These are phyloP conservation scores for Aspergillus egyptiacus DNA, from an alignment of 495 filamentous ascomycete genomes.

Conservation along the genomic window DNA sequence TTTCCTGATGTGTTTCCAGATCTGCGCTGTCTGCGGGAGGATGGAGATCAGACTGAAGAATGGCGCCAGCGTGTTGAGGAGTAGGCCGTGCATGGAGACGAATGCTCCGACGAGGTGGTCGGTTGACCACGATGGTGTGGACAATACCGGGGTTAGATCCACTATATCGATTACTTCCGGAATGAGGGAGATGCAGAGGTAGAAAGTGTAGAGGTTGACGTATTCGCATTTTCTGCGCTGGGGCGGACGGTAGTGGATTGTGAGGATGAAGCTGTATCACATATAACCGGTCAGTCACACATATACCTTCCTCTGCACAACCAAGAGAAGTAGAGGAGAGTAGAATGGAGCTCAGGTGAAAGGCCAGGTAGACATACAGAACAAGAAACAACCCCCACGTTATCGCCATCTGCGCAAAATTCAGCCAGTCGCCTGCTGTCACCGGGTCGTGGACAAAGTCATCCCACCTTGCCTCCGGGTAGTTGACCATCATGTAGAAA, in stretches of 20 bases:
- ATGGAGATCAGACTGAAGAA: background rate
- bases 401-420: background rate
- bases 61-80: background rate
- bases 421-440: constrained; percentile 7
- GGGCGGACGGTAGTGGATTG: background rate
- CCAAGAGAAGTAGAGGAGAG: background rate
- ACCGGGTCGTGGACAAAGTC: background rate
- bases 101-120: background rate
- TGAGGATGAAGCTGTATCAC: no score
- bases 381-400: background rate
- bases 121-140: background rate
- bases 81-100: background rate
- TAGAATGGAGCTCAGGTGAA: no score
- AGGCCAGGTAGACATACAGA: background rate
- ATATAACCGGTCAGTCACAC: background rate
- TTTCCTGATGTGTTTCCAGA: background rate
- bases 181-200: background rate
- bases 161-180: background rate
- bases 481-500: background rate
- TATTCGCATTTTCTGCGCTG: background rate
- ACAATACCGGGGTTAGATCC: background rate
- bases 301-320: background rate
- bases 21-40: background rate
- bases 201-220: background rate
- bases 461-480: background rate